Percentiles rank a stretch among this genome's conserved stretches.
These are phyloP conservation scores for Entomophthora muscae DNA, from an alignment of 371 early-diverging fungal species.

Conservation along the genomic window DNA sequence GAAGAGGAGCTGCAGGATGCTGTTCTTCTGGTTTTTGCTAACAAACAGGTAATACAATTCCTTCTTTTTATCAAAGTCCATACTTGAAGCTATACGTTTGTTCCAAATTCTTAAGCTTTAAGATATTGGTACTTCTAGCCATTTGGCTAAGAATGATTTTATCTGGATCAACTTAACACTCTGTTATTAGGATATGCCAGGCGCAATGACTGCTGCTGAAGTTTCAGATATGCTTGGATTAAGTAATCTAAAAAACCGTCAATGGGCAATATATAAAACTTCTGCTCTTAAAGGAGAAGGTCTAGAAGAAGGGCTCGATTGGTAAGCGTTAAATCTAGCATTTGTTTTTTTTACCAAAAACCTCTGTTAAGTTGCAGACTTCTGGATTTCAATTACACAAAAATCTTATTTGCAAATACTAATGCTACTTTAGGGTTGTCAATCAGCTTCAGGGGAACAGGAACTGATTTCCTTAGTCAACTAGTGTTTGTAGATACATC, in stretches of 20 bases:
- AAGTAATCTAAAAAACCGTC: slow-evolving; percentile 67
- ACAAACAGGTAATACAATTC: slow-evolving; percentile 45
- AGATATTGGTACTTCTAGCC: too few relatives aligned
- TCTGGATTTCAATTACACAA: background rate
- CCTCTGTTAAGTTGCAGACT: background rate
- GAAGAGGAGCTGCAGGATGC: slow-evolving; percentile 90
- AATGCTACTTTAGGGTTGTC: slow-evolving; percentile 3
- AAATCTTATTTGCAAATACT: background rate
- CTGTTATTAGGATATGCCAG: slow-evolving; percentile 55
- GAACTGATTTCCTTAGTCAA: background rate
- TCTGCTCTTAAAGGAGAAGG: slow-evolving; percentile 74
- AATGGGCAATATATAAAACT: slow-evolving; percentile 80
- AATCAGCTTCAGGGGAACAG: slow-evolving; percentile 5
- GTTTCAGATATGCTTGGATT: slow-evolving; percentile 82
- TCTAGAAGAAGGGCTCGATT: slow-evolving; percentile 60
- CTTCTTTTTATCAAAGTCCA: background rate
- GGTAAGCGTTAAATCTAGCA: slow-evolving; percentile 21
- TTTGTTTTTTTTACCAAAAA: background rate
- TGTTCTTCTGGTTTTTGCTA: slow-evolving; percentile 82
- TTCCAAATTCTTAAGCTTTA: too few relatives aligned
- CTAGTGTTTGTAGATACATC: too few relatives aligned
- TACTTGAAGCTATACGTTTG: background rate
- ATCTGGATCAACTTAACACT: too few relatives aligned
- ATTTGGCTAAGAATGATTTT: too few relatives aligned
- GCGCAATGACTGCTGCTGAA: slow-evolving; percentile 86